These are phyloP conservation scores for Paspalum notatum DNA, from an alignment of 176 grass and related monocot species.

Conservation along the genomic window DNA sequence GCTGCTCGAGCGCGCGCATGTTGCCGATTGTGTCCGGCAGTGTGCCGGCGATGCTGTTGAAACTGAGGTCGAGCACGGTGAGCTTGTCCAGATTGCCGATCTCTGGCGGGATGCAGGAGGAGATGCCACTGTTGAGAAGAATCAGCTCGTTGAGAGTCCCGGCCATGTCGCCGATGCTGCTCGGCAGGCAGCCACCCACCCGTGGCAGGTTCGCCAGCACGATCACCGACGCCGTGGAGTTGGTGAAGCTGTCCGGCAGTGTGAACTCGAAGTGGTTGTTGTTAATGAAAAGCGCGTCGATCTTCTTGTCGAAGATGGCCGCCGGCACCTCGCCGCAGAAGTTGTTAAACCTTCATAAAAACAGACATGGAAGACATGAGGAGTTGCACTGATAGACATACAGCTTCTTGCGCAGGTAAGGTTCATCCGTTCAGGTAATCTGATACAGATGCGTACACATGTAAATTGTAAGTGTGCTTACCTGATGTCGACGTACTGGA, in stretches of 20 bases:
- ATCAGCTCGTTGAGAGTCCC: constrained; percentile 76
- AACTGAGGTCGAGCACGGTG: constrained; percentile 87
- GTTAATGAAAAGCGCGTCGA: constrained; percentile 94
- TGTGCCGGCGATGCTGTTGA: constrained; percentile 65
- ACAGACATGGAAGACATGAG: background rate
- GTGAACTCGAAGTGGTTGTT: constrained; percentile 79
- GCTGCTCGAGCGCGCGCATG: constrained; percentile 73
- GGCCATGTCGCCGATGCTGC: constrained; percentile 69
- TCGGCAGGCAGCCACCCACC: constrained; percentile 71
- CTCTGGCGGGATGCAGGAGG: constrained; percentile 85
- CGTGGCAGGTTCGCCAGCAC: constrained; percentile 74
- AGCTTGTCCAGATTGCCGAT: constrained; percentile 77
- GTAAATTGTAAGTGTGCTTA: constrained; percentile 3
- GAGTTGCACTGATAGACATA: background rate
- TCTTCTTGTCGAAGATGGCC: constrained; percentile 66
- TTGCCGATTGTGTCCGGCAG: constrained; percentile 71
- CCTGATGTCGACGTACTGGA: constrained; percentile 79
- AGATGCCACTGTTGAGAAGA: constrained; percentile 80
- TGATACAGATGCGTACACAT: background rate
- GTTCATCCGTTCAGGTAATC: background rate
- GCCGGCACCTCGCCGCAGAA: constrained; percentile 70
- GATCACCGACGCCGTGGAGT: constrained; percentile 80
- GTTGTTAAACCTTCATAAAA: constrained; percentile 61
- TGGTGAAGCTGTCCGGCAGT: constrained; percentile 65
- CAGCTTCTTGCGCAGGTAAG: constrained; percentile 8